phyloP scores from a whole-genome alignment of 169 alveolate genomes.

The Eimeria necatrix region DNA sequence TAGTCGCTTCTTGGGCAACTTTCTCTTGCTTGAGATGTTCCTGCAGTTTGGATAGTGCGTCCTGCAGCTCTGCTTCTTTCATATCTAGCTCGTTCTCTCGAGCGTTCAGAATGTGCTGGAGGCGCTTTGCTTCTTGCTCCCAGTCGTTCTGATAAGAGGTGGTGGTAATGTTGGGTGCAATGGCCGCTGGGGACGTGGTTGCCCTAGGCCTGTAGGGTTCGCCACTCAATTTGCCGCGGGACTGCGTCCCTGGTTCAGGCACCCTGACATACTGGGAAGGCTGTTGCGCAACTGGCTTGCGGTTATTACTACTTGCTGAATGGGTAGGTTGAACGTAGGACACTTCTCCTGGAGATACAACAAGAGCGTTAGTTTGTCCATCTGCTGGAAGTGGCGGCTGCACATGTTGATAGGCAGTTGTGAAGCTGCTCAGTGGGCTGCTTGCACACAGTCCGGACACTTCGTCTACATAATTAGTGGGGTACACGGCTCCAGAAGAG shows the following conservation, averaged over 20 bases:
- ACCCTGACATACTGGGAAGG: background rate
- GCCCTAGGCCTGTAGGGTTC: conserved; percentile 48
- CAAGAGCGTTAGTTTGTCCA: background rate
- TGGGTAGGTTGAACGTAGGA: background rate
- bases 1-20: background rate
- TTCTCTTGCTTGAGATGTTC: conserved; percentile 29
- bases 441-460: background rate
- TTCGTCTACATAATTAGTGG: background rate
- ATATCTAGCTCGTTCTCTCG: conserved; percentile 50
- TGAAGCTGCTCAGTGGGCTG: background rate
- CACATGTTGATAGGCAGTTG: background rate
- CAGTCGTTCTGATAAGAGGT: background rate
- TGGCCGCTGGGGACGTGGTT: conserved; percentile 25
- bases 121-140: conserved; percentile 51
- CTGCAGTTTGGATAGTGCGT: conserved; percentile 22
- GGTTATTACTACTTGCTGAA: background rate
- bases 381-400: background rate
- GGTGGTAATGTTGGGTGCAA: background rate
- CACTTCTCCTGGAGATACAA: background rate
- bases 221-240: background rate
- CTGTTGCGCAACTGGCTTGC: conserved; percentile 38
- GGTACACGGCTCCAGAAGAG: conserved; percentile 10
- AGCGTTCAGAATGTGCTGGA: conserved; percentile 31
- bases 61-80: conserved; percentile 68
- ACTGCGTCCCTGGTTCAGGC: conserved; percentile 66